phyloP scores from a whole-genome alignment of 2,329 filamentous ascomycete genomes.

The Aspergillus sp. region DNA sequence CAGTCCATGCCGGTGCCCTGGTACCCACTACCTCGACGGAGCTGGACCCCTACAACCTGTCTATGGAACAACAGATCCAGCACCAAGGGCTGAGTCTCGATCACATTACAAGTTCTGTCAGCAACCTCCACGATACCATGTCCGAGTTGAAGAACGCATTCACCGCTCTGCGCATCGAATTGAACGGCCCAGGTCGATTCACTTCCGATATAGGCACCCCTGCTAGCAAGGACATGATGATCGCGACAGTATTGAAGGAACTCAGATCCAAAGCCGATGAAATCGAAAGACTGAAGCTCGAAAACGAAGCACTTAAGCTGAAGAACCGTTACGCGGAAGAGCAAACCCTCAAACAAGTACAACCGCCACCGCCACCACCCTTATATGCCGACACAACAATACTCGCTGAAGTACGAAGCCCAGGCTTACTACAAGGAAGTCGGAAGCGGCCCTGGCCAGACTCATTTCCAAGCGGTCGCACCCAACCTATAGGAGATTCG shows the following conservation, averaged over 20 bases:
- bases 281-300: conserved; percentile 40
- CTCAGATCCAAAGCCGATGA: conserved; percentile 42
- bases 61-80: conserved; percentile 38
- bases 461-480: conserved; percentile 26
- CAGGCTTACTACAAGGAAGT: conserved; percentile 36
- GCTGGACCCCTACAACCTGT: conserved; percentile 20
- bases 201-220: conserved; percentile 22
- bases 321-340: conserved; percentile 39
- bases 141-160: conserved; percentile 43
- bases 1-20: conserved; percentile 26
- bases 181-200: conserved; percentile 33
- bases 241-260: conserved; percentile 41
- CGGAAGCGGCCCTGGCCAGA: conserved; percentile 37
- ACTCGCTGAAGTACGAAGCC: conserved; percentile 36
- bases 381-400: conserved; percentile 10
- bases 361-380: conserved; percentile 4
- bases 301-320: conserved; percentile 41
- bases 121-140: conserved; percentile 43
- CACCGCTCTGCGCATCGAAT: conserved; percentile 38
- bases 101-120: conserved; percentile 42
- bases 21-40: conserved; percentile 24
- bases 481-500: conserved; percentile 33
- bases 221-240: conserved; percentile 35
- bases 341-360: conserved; percentile 19
- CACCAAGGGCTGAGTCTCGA: conserved; percentile 40